phyloP scores from a whole-genome alignment of 1,284 basidiomycete genomes.

The Meripilus lineatus region DNA sequence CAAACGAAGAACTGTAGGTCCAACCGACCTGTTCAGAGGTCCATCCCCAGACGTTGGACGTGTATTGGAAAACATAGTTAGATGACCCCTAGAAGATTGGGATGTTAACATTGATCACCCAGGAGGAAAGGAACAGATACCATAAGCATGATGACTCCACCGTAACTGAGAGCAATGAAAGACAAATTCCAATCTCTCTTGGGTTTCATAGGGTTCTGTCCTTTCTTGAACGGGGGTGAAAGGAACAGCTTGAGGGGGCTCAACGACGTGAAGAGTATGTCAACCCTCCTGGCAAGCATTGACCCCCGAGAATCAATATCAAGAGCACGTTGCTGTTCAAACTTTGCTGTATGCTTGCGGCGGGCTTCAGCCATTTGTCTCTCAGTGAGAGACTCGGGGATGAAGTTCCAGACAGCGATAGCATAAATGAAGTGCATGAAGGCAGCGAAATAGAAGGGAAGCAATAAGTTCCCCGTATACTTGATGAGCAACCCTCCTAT shows the following conservation, averaged over 20 bases:
- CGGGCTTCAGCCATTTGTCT: constrained; percentile 33
- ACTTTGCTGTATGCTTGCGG: constrained; percentile 28
- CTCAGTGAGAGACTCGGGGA: constrained; percentile 72
- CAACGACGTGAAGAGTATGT: constrained; percentile 50
- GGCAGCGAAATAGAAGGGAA: constrained; percentile 67
- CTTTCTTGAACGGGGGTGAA: constrained; percentile 34
- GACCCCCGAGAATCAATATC: background rate
- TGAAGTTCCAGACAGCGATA: constrained; percentile 47
- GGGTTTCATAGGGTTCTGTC: constrained; percentile 33
- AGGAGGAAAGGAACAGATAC: background rate
- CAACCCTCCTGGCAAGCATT: constrained; percentile 18
- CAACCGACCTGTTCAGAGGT: constrained; percentile 57
- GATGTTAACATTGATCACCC: background rate
- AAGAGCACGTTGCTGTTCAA: constrained; percentile 13
- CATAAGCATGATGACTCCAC: constrained; percentile 28
- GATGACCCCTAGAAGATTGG: constrained; percentile 53
- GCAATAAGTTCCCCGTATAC: constrained; percentile 51
- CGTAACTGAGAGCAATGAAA: constrained; percentile 52
- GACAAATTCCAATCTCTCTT: constrained; percentile 66
- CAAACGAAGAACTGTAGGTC: background rate
- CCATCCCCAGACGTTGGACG: constrained; percentile 66
- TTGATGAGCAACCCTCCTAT: constrained; percentile 65
- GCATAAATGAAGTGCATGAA: constrained; percentile 45
- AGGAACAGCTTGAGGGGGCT: constrained; percentile 63
- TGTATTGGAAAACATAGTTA: constrained; percentile 67